A percentile compares a stretch with the other conserved stretches of the same genome.
Conservation (phyloP, 1,284 basidiomycete genomes). For the Xerocomus tenax region DNA sequence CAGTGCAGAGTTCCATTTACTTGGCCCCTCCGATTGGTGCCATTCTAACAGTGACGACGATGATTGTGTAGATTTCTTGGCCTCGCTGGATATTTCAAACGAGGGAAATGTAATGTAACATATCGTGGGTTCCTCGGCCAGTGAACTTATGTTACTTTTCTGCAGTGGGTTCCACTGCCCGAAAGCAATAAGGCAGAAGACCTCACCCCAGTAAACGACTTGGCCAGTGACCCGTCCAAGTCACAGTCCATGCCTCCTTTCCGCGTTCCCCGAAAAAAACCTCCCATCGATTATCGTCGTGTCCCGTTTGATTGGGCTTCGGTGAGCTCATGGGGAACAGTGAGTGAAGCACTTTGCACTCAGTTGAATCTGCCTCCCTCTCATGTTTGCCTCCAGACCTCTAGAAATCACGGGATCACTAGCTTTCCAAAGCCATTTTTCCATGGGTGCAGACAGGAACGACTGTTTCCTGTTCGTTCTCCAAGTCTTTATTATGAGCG, state of each 20-base stretch:
- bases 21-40: not conserved
- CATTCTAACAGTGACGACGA: conserved; percentile 20
- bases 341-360: conserved; percentile 9
- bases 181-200: conserved; percentile 29
- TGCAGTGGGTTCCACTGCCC: conserved; percentile 24
- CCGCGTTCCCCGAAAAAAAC: conserved; percentile 12
- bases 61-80: conserved; percentile 19
- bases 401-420: conserved; percentile 10
- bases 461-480: conserved; percentile 13
- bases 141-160: conserved; percentile 7
- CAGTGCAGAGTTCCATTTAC: conserved; percentile 1
- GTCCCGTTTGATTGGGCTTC: conserved; percentile 18
- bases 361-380: not conserved
- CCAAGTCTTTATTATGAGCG: conserved; percentile 20
- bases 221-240: conserved; percentile 1
- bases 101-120: conserved; percentile 23
- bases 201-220: conserved; percentile 19
- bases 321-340: conserved; percentile 16
- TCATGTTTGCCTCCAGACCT: conserved; percentile 14
- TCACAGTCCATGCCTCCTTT: conserved; percentile 5
- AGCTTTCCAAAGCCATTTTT: conserved; percentile 23
- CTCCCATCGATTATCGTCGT: conserved; percentile 15
- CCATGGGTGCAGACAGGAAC: conserved; percentile 20
- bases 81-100: conserved; percentile 27
- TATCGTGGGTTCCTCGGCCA: not conserved